Percentiles rank a stretch among this genome's conserved stretches.
Evolutionary conservation across 2,329 filamentous ascomycete species (phyloP).

Genomic region (Hypoxylon sp.): DNA sequence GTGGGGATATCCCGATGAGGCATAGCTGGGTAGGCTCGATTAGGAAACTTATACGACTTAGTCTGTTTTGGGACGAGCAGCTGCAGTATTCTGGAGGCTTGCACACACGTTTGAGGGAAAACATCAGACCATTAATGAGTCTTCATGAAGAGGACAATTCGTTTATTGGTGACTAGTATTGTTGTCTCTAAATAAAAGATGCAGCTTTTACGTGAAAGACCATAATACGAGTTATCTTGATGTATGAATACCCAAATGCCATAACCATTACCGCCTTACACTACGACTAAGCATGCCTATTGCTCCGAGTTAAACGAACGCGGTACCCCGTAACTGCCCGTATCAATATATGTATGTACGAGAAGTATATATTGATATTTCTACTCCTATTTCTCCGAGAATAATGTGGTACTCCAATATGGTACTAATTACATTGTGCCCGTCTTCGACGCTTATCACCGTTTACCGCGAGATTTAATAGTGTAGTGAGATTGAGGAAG

Average conservation of each 20-base stretch:
- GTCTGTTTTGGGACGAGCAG: constrained; percentile 6
- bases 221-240: constrained; percentile 11
- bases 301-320: background rate
- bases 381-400: background rate
- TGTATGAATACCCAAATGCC: constrained; percentile 14
- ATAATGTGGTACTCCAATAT: background rate
- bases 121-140: background rate
- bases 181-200: background rate
- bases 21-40: constrained; percentile 32
- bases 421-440: background rate
- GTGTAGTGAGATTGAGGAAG: constrained; percentile 27
- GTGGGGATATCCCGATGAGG: constrained; percentile 35
- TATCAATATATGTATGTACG: constrained; percentile 14
- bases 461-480: constrained; percentile 23
- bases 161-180: background rate
- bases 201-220: constrained; percentile 8
- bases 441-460: background rate
- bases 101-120: background rate
- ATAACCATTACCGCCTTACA: constrained; percentile 19
- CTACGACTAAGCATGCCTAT: background rate
- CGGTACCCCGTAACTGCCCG: constrained; percentile 3
- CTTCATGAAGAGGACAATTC: constrained; percentile 1
- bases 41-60: constrained; percentile 32
- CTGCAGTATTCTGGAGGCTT: too few species aligned
- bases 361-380: constrained; percentile 1